These are phyloP conservation scores for Candida coquimbonensis DNA, from an alignment of 805 yeast species.

Conservation along the genomic window DNA sequence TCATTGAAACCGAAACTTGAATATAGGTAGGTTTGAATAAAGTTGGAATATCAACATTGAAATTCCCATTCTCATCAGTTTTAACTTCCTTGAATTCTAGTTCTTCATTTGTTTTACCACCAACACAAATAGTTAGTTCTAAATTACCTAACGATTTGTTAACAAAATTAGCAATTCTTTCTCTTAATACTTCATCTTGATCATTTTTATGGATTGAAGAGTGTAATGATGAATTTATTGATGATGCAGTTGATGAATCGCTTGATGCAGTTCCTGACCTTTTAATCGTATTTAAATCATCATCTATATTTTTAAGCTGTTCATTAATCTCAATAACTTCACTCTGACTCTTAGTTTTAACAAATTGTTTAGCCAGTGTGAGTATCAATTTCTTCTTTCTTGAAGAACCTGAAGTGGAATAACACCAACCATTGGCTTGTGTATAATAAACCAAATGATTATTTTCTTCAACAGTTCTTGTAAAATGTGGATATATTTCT, in stretches of 20 bases:
- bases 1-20: slow-evolving; percentile 40
- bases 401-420: slow-evolving; percentile 59
- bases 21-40: slow-evolving; percentile 55
- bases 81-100: slow-evolving; percentile 27
- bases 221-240: not conserved
- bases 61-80: slow-evolving; percentile 66
- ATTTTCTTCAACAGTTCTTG: slow-evolving; percentile 22
- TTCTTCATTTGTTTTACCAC: slow-evolving; percentile 31
- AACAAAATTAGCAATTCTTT: slow-evolving; percentile 63
- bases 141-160: slow-evolving; percentile 58
- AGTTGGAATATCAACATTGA: slow-evolving; percentile 45
- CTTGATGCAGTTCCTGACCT: slow-evolving; percentile 7
- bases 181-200: slow-evolving; percentile 46
- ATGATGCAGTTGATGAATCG: slow-evolving; percentile 4
- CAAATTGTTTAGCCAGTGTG: slow-evolving; percentile 62
- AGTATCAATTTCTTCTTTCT: slow-evolving; percentile 66
- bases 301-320: slow-evolving; percentile 25
- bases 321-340: slow-evolving; percentile 27
- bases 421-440: slow-evolving; percentile 66
- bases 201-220: slow-evolving; percentile 4
- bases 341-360: slow-evolving; percentile 32
- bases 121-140: slow-evolving; percentile 46
- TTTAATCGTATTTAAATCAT: not conserved
- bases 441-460: slow-evolving; percentile 37
- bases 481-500: slow-evolving; percentile 53